Base-by-base conservation (phyloP, 768 basidiomycete genomes). In the Mycena albidolilacea region DNA sequence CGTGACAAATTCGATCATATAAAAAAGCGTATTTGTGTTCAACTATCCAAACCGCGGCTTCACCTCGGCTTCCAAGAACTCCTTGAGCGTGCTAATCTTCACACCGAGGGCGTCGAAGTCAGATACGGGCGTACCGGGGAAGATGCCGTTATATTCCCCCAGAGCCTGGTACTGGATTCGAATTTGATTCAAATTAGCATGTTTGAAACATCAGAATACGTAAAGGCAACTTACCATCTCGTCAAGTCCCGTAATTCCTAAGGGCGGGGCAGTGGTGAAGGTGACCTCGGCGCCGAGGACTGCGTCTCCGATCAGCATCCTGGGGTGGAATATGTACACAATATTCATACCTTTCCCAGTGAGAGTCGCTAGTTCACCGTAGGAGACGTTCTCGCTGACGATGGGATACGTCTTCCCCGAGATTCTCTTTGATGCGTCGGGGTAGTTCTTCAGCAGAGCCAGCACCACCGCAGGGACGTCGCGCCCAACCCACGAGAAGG, bases 371-470 rank as follows among this genome's bases (percentile, higher is more conserved):
- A 72, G 35, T 39, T 72, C 65, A 7, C 14, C 14, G n/a, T 43
- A 72, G 10, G 71, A 4, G 15, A 62, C 48, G 19, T 10, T 43
- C 19, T 19, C 64, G 21, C 23, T 72, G 30, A 72, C 59, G 6
- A 72, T 35, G 12, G 71, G 64, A n/a, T 59, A 72, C 10, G 38
- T 23, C 59, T 62, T 62, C 5, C 71, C 71, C 3, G 43, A 59
- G 6, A 67, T 41, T 9, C n/a, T 23, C 57, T 67, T 60, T 7
- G 43, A 35, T 21, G 66, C 23, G 55, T 67, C 66, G 15, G 57
- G 15, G 57, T 67, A 59, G 30, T 67, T 67, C 43, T 60, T 58
- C 39, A 67, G 66, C 8, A 43, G 41, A 10, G 41, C 41, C 10
- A 43, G 41, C 41, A 12, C 41, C 41, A 43, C 41, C 5, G 41